Evolutionary conservation across 441 rosid genomes (phyloP), one percentile per base, ranked within the genome.

Genomic region (Dalechampia spathulata): DNA sequence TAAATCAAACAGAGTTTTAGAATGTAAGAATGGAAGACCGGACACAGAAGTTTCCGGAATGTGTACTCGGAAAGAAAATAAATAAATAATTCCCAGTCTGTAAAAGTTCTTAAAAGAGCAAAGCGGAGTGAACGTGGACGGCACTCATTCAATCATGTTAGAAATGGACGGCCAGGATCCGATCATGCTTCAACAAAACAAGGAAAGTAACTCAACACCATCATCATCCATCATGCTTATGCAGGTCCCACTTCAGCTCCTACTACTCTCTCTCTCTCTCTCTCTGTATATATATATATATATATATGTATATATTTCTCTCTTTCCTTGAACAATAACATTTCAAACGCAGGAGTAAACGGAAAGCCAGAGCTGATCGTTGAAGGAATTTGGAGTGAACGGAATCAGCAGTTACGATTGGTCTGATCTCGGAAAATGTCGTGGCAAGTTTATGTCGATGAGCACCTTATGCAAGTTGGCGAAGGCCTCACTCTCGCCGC

Each of bases 371-470:
- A 46, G 60, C 11, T 19, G n/a, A 27, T n/a, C 36, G 16, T 32
- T 11, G 26, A 12, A 1, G 8, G 5, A 53, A 2, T n/a, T 10
- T 2, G 1, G 12, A 51, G 5, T 32, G 20, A 19, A 23, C 3
- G n/a, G 27, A 46, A 32, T 13, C 36, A 10, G 25, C 61, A 23
- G 59, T 49, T n/a, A 21, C 8, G 23, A 54, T 53, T 54, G 22
- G 34, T 30, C 1, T 36, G 36, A 49, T 46, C 50, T 39, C 34
- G 8, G 34, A 30, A 60, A 75, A 87, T 90, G 96, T 85, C 94
- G 76, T 90, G 96, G 97, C 91, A 90, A 66, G 48, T 91, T 0
- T 84, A 86, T 77, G 94, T 90, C 27, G 94, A 90, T 57, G 94
- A 90, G 1, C 97, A 87, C 72, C 72, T 90, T 43, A 78, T 87